phyloP scores from a whole-genome alignment of 495 filamentous ascomycete genomes.

The Xeromyces bisporus region DNA sequence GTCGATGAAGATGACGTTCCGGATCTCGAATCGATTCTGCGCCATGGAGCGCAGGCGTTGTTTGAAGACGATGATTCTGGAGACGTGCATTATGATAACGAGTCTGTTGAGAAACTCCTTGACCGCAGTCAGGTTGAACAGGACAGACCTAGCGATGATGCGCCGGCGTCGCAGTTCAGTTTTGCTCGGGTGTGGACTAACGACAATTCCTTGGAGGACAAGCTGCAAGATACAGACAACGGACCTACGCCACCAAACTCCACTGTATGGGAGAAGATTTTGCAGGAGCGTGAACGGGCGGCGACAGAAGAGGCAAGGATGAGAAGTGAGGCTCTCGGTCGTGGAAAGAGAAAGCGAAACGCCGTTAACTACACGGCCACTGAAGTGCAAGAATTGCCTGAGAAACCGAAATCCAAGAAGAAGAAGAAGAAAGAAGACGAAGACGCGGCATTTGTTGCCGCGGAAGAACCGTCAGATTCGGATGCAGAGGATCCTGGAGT shows the following conservation, averaged over 20 bases:
- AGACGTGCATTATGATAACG: constrained; percentile 61
- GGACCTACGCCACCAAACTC: constrained; percentile 28
- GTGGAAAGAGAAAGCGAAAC: constrained; percentile 52
- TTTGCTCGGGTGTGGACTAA: constrained; percentile 90
- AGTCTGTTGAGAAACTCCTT: constrained; percentile 70
- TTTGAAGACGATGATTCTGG: constrained; percentile 54
- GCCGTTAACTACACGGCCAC: constrained; percentile 25
- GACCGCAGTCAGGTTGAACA: constrained; percentile 72
- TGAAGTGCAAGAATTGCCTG: constrained; percentile 7
- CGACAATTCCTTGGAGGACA: constrained; percentile 47
- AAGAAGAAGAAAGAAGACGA: constrained; percentile 11
- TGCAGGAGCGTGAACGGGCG: constrained; percentile 62
- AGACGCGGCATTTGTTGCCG: constrained; percentile 22
- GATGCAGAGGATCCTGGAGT: constrained; percentile 12
- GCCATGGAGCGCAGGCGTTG: constrained; percentile 70
- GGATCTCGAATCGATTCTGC: constrained; percentile 77
- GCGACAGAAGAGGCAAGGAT: constrained; percentile 49
- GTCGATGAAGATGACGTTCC: constrained; percentile 62
- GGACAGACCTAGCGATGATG: constrained; percentile 37
- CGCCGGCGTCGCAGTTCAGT: constrained; percentile 63
- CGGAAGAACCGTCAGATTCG: constrained; percentile 9
- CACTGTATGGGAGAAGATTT: constrained; percentile 77
- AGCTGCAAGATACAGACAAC: constrained; percentile 36
- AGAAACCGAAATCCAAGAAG: neutral
- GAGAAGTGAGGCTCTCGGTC: constrained; percentile 53